Base-by-base conservation (phyloP, 2,329 filamentous ascomycete species). In the Calonectria pseudoturangicola region DNA sequence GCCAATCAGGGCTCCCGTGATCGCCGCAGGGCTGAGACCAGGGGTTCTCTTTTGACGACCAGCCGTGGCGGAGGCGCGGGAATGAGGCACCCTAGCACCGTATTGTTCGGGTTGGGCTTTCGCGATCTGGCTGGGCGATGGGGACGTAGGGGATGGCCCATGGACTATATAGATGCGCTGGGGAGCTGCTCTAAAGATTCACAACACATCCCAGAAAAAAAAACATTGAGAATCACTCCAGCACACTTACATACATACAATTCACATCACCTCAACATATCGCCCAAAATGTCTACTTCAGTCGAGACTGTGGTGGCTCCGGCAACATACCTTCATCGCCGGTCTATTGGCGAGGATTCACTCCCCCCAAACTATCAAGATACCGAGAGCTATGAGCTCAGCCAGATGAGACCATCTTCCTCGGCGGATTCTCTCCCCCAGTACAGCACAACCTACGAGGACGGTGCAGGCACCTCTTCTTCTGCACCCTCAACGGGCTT, bases 401-500 rank as follows among this genome's bases (percentile, higher is more conserved):
- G 65, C 16, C 58, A 47, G 10, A 72, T 83, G 16, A 77, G 80
- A 16, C 56, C 79, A 39, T 81, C 80, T 2, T 79, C 75, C 8
- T 82, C 82, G 2, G 70, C 73, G 50, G 75, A 74, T 16, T 82
- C 82, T 2, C 81, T 80, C 0, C 82, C 82, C 2, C 68, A 70
- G 21, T 84, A 83, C 54, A 74, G 73, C 63, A 66, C 70, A 12
- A 58, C 71, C 16, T 74, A 73, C 41, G 63, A 63, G 1, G 47
- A 73, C 18, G 16, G 36, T 0, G 28, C 39, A 6, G n/a, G 71
- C 13, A 66, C 72, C 9, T 63, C 73, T 16, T 73, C 73, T 3
- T 21, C 70, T 33, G 62, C 73, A 6, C 7, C 78, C 25, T 50
- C 76, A 21, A 30, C 77, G 0, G 71, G 60, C 62, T 90, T 90